phyloP scores from a whole-genome alignment of 164 flowering plant species.

The Berberis thunbergii region DNA sequence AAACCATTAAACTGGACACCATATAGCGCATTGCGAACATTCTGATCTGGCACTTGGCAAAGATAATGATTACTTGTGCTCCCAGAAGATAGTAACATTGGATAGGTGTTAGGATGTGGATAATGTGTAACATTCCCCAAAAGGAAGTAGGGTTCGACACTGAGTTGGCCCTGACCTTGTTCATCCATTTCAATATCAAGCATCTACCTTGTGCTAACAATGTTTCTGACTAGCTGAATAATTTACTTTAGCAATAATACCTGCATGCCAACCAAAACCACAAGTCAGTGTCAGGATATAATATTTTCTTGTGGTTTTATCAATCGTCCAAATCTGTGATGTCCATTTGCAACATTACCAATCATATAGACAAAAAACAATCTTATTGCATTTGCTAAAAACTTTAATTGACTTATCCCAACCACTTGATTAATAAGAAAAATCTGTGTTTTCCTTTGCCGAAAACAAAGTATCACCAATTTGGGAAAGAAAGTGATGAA shows the following conservation, averaged over 20 bases:
- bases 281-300: neutral
- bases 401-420: too few species aligned
- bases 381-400: too few species aligned
- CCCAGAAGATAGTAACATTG: slow-evolving; percentile 36
- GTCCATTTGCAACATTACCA: too few species aligned
- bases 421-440: too few species aligned
- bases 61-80: slow-evolving; percentile 27
- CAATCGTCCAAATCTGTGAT: too few species aligned
- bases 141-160: slow-evolving; percentile 40
- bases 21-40: slow-evolving; percentile 33
- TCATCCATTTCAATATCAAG: slow-evolving; percentile 45
- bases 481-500: too few species aligned
- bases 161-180: slow-evolving; percentile 33
- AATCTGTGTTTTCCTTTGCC: too few species aligned
- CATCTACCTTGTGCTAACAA: slow-evolving; percentile 35
- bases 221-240: slow-evolving; percentile 34
- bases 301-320: too few species aligned
- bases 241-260: neutral
- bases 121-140: slow-evolving; percentile 30
- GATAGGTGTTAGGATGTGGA: slow-evolving; percentile 32
- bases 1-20: slow-evolving; percentile 40
- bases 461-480: too few species aligned
- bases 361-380: too few species aligned
- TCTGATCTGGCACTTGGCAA: slow-evolving; percentile 36
- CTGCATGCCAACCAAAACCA: slow-evolving; percentile 3